Base-by-base conservation (phyloP, 148 eudicot species). In the Polygonum aviculare region DNA sequence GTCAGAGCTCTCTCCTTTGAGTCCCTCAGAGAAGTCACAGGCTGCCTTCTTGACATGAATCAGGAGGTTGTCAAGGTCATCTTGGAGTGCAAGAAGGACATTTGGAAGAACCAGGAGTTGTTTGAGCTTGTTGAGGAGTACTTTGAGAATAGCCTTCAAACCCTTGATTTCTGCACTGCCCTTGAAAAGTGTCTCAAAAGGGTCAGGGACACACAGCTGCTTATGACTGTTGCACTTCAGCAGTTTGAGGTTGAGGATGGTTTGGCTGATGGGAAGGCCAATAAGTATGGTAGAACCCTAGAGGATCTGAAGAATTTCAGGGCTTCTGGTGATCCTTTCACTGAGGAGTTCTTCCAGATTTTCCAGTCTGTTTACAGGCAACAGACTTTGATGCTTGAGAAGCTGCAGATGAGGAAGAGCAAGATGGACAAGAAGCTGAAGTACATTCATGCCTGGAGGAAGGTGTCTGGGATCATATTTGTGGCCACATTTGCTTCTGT, bases 61-160 rank as follows among this genome's bases (percentile, higher is more conserved):
- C 98, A 93, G 45, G 98, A 93, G 77, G 98, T 96, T 44, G 99
- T 96, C 36, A 96, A 96, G 57, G 97, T 96, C 16, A 91, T 96
- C 78, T 81, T 93, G 47, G 94, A 93, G 33, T 91, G 98, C 81
- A 96, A 96, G 90, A 87, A 91, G 80, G 99, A 96, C 16, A 93
- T 96, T 57, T 93, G 99, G 99, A 96, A 91, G 79, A 93, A 86
- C 48, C 93, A 90, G 26, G 98, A 96, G 75, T 75, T 96, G 74
- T 96, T 96, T 76, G 98, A 96, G 78, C 92, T 96, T 21, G 99
- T 96, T 0, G 99, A 96, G 73, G 99, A 96, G 80, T 96, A 96
- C 82, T 96, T 96, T 48, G 99, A 96, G 73, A 96, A 90, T 47
- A 93, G 98, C 65, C 82, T 96, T 16, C 90, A 87, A 67, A 93